These are phyloP conservation scores for Spatholobus suberectus DNA, from an alignment of 306 rosid species.

Conservation along the genomic window DNA sequence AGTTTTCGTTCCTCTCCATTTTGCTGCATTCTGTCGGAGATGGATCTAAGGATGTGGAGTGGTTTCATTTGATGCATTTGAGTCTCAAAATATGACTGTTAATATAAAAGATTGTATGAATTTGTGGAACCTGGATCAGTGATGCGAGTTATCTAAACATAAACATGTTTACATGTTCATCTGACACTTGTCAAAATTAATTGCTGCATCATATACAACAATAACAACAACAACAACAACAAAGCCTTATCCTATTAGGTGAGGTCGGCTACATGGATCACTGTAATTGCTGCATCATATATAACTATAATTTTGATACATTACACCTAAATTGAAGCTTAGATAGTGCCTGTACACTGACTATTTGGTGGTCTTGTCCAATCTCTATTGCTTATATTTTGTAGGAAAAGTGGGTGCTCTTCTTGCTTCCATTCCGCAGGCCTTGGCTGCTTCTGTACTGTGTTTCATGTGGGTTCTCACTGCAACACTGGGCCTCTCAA, in stretches of 20 bases:
- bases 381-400: constrained; percentile 30
- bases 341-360: neutral
- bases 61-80: neutral
- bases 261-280: no score
- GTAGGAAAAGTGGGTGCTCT: constrained; percentile 96
- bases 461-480: constrained; percentile 95
- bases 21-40: constrained; percentile 10
- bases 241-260: no score
- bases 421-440: constrained; percentile 92
- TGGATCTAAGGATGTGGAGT: neutral
- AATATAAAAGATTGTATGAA: neutral
- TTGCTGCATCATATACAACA: neutral
- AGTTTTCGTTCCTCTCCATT: neutral
- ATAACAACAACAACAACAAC: no score
- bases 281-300: neutral
- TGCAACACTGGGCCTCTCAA: constrained; percentile 78
- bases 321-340: constrained; percentile 15
- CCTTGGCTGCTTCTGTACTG: constrained; percentile 85
- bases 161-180: neutral
- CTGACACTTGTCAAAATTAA: constrained; percentile 10
- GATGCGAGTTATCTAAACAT: neutral
- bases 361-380: neutral
- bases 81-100: constrained; percentile 19
- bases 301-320: neutral
- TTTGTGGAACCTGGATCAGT: neutral